Evolutionary conservation across 2,329 filamentous ascomycete species (phyloP).

Genomic region (Saccharata proteae): DNA sequence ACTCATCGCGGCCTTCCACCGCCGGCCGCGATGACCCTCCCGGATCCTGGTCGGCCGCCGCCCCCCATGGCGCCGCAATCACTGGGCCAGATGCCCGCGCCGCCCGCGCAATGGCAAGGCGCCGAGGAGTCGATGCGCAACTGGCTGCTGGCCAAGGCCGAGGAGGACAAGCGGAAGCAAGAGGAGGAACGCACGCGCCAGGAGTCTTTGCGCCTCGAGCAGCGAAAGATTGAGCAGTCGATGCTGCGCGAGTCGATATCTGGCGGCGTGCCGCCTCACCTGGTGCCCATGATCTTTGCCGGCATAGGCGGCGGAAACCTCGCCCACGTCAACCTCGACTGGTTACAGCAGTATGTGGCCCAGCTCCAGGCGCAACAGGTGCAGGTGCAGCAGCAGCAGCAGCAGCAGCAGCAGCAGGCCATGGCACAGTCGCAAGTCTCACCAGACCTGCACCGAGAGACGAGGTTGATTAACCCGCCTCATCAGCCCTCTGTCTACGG

Average conservation of each 20-base stretch:
- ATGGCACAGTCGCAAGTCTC: constrained; percentile 14
- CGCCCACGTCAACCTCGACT: constrained; percentile 36
- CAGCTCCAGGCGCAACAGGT: constrained; percentile 33
- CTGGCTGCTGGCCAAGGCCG: constrained; percentile 38
- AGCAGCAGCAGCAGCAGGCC: constrained; percentile 23
- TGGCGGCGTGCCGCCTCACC: constrained; percentile 38
- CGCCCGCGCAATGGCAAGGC: constrained; percentile 36
- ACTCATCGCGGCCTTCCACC: constrained; percentile 42
- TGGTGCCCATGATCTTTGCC: constrained; percentile 43
- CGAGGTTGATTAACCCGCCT: constrained; percentile 28
- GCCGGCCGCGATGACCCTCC: constrained; percentile 40
- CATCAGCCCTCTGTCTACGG: constrained; percentile 20
- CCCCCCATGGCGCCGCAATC: constrained; percentile 19
- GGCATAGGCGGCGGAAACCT: constrained; percentile 38
- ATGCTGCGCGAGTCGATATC: constrained; percentile 41
- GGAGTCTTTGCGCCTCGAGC: constrained; percentile 36
- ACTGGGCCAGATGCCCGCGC: constrained; percentile 29
- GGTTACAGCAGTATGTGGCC: constrained; percentile 37
- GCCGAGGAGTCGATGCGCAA: constrained; percentile 41
- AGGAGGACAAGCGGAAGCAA: constrained; percentile 41
- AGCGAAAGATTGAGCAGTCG: constrained; percentile 39
- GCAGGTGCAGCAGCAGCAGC: constrained; percentile 28
- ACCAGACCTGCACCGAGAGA: constrained; percentile 27
- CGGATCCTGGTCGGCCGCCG: constrained; percentile 31
- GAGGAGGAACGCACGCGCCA: constrained; percentile 43